Percentiles rank a stretch among this genome's conserved stretches.
These are phyloP conservation scores for Prunella vulgaris DNA, from an alignment of 257 asterid genomes.

Conservation along the genomic window DNA sequence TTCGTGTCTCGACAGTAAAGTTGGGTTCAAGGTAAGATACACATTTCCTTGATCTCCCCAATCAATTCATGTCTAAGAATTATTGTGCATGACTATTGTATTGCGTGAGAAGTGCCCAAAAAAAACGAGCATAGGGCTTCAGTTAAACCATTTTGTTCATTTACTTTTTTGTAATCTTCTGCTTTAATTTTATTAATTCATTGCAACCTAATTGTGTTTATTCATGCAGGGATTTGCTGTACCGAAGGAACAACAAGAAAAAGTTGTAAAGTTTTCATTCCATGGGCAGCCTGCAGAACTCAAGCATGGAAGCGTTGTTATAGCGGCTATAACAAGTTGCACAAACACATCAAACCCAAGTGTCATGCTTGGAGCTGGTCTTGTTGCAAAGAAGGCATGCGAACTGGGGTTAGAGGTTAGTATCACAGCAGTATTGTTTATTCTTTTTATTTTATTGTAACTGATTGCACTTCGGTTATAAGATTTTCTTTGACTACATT, in stretches of 20 bases:
- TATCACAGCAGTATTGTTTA: conserved; percentile 3
- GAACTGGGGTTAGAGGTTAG: conserved; percentile 88
- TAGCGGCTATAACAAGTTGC: conserved; percentile 94
- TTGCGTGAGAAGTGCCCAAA: not conserved
- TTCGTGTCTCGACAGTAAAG: conserved; percentile 70
- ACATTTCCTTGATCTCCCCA: not conserved
- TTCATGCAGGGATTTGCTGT: conserved; percentile 73
- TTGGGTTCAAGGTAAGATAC: conserved; percentile 75
- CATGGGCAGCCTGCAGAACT: conserved; percentile 78
- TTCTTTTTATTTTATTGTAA: not conserved
- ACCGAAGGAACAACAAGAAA: conserved; percentile 69
- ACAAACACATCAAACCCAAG: conserved; percentile 97
- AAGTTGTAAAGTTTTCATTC: conserved; percentile 66
- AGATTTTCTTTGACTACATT: not conserved
- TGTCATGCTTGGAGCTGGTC: conserved; percentile 99
- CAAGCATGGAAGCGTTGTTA: conserved; percentile 89
- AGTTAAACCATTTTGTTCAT: not conserved
- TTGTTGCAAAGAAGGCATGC: conserved; percentile 91
- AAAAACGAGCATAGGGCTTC: not conserved
- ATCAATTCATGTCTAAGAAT: not conserved
- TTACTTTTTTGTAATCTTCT: not conserved
- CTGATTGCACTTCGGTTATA: not conserved
- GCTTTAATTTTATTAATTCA: not conserved
- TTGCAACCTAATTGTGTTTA: not conserved
- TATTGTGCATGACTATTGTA: not conserved